Evolutionary conservation across 177 flowering plant genomes (phyloP), one percentile per base, ranked within the genome.

Genomic region (Vitis hybrid): DNA sequence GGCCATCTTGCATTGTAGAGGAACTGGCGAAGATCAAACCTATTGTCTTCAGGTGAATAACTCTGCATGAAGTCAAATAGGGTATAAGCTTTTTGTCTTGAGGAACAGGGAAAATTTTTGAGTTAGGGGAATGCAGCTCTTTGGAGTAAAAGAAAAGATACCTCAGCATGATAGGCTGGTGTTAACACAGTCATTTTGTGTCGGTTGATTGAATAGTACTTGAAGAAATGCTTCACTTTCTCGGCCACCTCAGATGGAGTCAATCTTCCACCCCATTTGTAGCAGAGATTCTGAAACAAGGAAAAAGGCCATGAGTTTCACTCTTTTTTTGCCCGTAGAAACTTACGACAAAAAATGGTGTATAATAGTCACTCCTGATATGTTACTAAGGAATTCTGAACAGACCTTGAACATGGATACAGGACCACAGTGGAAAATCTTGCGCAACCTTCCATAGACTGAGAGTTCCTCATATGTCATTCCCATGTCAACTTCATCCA

Each of bases 401-500:
- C 82, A 40, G 69, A 93, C 98, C 98, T 90, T 82, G 78, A 92
- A 94, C 99, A 94, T 94, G n/a, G 98, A 90, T 35, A 94, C 89
- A 3, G 99, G 99, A 49, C 97, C 99, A 73, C 95, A 92, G 3
- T 92, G 89, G 82, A 87, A 94, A 61, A 91, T 89, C 82, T 94
- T 94, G 14, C 98, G 85, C 84, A 92, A 49, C 74, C 98, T 87
- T 74, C 97, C 98, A 62, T 94, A 94, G 55, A 89, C 87, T 11
- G 97, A 94, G 63, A 94, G 91, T 78, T 94, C 99, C 76, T 91
- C 97, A 58, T 94, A 90, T 51, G 99, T 94, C 98, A 94, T 94
- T 64, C 98, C 98, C 97, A 94, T 94, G 79, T 93, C 99, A 65
- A 94, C 98, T 82, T 92, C 99, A 79, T 94, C 99, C 69, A 91